These are phyloP conservation scores for Yarrowia deformans DNA, from an alignment of 805 yeast species.

Conservation along the genomic window DNA sequence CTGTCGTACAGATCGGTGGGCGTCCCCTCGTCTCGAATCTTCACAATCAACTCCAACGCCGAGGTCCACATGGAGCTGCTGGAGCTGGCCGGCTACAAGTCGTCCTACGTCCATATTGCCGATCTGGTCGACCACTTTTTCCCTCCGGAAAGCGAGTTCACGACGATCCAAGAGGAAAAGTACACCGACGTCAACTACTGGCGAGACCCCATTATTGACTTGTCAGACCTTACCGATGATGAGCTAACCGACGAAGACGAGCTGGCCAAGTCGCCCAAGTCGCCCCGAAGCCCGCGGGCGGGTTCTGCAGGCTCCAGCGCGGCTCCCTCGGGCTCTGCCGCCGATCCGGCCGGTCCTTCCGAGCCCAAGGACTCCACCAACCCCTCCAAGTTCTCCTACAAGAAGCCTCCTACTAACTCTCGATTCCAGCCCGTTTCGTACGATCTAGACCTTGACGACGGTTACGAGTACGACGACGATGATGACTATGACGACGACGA, in stretches of 20 bases:
- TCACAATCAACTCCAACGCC: slow-evolving; percentile 94
- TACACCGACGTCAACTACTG: slow-evolving; percentile 90
- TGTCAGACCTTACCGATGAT: slow-evolving; percentile 48
- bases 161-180: slow-evolving; percentile 58
- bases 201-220: slow-evolving; percentile 78
- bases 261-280: slow-evolving; percentile 54
- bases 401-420: slow-evolving; percentile 34
- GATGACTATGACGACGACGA: slow-evolving; percentile 42
- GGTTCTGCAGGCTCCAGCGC: slow-evolving; percentile 23
- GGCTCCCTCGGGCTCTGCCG: slow-evolving; percentile 11
- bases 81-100: slow-evolving; percentile 90
- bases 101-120: slow-evolving; percentile 86
- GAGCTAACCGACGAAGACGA: slow-evolving; percentile 26
- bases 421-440: slow-evolving; percentile 37
- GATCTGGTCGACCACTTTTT: slow-evolving; percentile 97
- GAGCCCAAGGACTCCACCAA: slow-evolving; percentile 24
- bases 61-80: slow-evolving; percentile 97
- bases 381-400: slow-evolving; percentile 28
- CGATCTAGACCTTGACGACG: slow-evolving; percentile 42
- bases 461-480: slow-evolving; percentile 42
- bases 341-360: slow-evolving; percentile 28
- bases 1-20: slow-evolving; percentile 92
- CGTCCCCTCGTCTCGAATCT: slow-evolving; percentile 90
- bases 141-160: slow-evolving; percentile 71
- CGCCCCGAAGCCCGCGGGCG: slow-evolving; percentile 59